Base-by-base conservation (phyloP, 1,284 basidiomycete genomes). In the Ustilago shanxiensis region DNA sequence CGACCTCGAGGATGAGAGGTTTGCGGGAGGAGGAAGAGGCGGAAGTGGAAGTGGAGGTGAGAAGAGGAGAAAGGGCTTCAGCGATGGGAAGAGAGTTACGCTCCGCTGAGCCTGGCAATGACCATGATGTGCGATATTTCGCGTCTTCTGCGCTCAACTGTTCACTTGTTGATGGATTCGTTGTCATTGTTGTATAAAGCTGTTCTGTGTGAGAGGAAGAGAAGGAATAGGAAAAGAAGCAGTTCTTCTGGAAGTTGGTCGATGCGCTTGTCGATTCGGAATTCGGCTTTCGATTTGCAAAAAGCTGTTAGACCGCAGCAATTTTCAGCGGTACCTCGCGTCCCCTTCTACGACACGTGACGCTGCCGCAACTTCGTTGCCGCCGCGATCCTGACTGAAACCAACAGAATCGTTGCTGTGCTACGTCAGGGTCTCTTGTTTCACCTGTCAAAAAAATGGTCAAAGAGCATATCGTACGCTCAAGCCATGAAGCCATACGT, bases 1-100 rank as follows among this genome's bases (percentile, higher is more conserved):
- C 76, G 0, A 78, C 68, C 37, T 78, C 76, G n/a, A 78, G 59
- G 14, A 78, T 44, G 44, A 47, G 29, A 10, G 71, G 59, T 24
- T 49, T 59, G 53, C 60, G 65, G 0, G 50, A 35, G 18, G 55
- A 24, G 11, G 51, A 45, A 14, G 50, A 35, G 18, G 55, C n/a
- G 11, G 51, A 45, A 14, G 51, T 16, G 1, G 76, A 20, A 7
- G 39, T 14, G 22, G 41, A n/a, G 10, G 63, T 41, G 4, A 74
- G 56, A 2, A 71, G 44, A 1, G 72, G 3, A 0, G 61, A 37
- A 14, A 78, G 60, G 13, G 76, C 76, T 31, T 66, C 51, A 0
- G 72, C 73, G 44, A 78, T 78, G 14, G 76, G 60, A 20, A 45
- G 60, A 31, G 76, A 59, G 66, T 78, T 78, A n/a, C 76, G 66